phyloP scores from a whole-genome alignment of 306 rosid genomes.

The Ziziphus jujuba region DNA sequence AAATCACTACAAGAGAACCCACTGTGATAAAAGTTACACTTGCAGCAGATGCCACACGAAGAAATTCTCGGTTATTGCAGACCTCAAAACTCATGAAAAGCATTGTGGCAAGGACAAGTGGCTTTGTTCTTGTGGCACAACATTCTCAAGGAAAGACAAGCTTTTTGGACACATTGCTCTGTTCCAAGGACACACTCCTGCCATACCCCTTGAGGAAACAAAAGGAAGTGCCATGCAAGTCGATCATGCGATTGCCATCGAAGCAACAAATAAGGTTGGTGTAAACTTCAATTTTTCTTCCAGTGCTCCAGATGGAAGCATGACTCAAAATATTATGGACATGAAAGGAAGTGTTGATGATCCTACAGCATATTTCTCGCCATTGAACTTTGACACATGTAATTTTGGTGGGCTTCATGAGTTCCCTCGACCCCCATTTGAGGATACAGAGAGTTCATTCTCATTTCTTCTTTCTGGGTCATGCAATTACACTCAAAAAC shows the following conservation, averaged over 20 bases:
- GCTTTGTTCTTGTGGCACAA: constrained; percentile 99
- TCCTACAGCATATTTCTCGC: constrained; percentile 71
- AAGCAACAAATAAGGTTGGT: constrained; percentile 38
- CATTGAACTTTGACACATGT: constrained; percentile 72
- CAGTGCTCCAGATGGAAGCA: constrained; percentile 41
- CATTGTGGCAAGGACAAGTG: constrained; percentile 98
- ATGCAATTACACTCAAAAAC: constrained; percentile 57
- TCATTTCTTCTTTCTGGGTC: constrained; percentile 72
- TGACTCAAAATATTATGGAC: constrained; percentile 46
- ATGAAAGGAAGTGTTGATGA: constrained; percentile 68
- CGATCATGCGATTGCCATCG: constrained; percentile 49
- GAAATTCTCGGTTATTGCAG: constrained; percentile 96
- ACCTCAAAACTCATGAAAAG: constrained; percentile 97
- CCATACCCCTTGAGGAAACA: constrained; percentile 72
- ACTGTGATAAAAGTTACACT: constrained; percentile 92
- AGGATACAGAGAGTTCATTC: constrained; percentile 73
- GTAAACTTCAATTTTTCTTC: constrained; percentile 62
- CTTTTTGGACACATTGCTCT: constrained; percentile 97
- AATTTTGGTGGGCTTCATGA: constrained; percentile 81
- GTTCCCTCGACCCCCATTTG: constrained; percentile 80
- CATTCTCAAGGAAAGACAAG: constrained; percentile 99
- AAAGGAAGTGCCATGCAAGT: constrained; percentile 39
- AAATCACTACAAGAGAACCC: constrained; percentile 99
- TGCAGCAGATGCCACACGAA: constrained; percentile 94
- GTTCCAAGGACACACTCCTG: constrained; percentile 98